These are phyloP conservation scores for Tubosaeta sp. DNA, from an alignment of 768 basidiomycete species.

Conservation along the genomic window DNA sequence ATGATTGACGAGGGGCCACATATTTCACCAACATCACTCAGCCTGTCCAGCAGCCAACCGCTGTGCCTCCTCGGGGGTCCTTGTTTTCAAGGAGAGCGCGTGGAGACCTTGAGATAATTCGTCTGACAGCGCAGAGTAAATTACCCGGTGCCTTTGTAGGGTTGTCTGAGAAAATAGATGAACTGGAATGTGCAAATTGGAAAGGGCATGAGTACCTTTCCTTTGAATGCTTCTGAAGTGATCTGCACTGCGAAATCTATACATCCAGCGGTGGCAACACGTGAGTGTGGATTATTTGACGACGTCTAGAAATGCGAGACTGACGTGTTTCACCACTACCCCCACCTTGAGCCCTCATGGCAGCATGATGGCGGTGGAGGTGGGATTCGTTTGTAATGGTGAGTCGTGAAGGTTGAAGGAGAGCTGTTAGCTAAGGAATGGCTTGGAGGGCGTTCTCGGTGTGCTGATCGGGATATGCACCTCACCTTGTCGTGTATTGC, in stretches of 20 bases:
- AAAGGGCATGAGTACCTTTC: constrained; percentile 50
- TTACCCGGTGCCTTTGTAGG: constrained; percentile 78
- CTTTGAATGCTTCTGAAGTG: constrained; percentile 67
- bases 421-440: constrained; percentile 50
- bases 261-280: constrained; percentile 16
- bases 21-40: constrained; percentile 24
- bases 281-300: constrained; percentile 16
- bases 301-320: constrained; percentile 30
- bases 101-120: constrained; percentile 72
- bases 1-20: constrained; percentile 26
- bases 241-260: constrained; percentile 76
- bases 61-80: constrained; percentile 53
- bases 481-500: constrained; percentile 59
- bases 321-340: constrained; percentile 79
- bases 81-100: constrained; percentile 71
- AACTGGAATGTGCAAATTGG: constrained; percentile 6
- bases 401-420: constrained; percentile 60
- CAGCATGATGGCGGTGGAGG: constrained; percentile 79
- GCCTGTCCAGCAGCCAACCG: constrained; percentile 17
- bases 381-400: constrained; percentile 77
- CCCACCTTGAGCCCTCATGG: constrained; percentile 70
- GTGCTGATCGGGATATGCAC: constrained; percentile 18
- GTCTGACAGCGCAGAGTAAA: constrained; percentile 67
- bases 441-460: constrained; percentile 20
- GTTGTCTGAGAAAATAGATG: constrained; percentile 45